Evolutionary conservation across 495 filamentous ascomycete species (phyloP).

Genomic region (Apodospora peruviana): DNA sequence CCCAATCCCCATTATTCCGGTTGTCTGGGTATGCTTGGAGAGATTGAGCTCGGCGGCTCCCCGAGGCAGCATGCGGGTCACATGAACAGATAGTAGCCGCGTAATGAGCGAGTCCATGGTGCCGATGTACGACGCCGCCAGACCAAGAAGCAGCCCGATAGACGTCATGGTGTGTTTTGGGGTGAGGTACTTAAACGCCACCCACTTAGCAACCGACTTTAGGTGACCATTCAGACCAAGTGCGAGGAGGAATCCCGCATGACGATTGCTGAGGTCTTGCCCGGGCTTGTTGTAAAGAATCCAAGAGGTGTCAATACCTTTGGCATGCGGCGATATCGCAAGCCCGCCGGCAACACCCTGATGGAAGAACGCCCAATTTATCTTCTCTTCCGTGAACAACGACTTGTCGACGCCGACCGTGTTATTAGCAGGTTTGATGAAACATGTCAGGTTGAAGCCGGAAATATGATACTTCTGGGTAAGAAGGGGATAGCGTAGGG

Average conservation of each 20-base stretch:
- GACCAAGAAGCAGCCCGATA: conserved; percentile 84
- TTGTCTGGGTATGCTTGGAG: conserved; percentile 89
- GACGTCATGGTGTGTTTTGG: conserved; percentile 99
- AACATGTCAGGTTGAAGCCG: conserved; percentile 80
- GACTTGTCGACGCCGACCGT: conserved; percentile 81
- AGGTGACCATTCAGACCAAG: conserved; percentile 95
- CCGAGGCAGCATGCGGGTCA: conserved; percentile 85
- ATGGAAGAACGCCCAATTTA: conserved; percentile 98
- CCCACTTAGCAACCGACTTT: conserved; percentile 90
- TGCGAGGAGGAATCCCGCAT: conserved; percentile 88
- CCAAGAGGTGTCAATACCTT: conserved; percentile 96
- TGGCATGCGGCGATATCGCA: conserved; percentile 81
- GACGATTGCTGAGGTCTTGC: conserved; percentile 80
- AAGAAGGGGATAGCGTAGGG: conserved; percentile 72
- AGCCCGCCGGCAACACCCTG: conserved; percentile 86
- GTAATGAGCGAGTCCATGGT: conserved; percentile 96
- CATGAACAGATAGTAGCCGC: conserved; percentile 92
- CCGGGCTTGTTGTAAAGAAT: conserved; percentile 94
- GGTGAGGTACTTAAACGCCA: conserved; percentile 96
- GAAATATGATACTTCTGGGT: conserved; percentile 84
- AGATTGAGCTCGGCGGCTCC: conserved; percentile 92
- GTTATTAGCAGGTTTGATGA: conserved; percentile 86
- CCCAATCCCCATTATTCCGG: conserved; percentile 95
- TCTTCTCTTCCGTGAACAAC: conserved; percentile 86
- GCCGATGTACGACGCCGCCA: conserved; percentile 88